Percentiles rank a stretch among this genome's conserved stretches.
phyloP scores from a whole-genome alignment of 495 filamentous ascomycete species.

The Annulohypoxylon bovei region DNA sequence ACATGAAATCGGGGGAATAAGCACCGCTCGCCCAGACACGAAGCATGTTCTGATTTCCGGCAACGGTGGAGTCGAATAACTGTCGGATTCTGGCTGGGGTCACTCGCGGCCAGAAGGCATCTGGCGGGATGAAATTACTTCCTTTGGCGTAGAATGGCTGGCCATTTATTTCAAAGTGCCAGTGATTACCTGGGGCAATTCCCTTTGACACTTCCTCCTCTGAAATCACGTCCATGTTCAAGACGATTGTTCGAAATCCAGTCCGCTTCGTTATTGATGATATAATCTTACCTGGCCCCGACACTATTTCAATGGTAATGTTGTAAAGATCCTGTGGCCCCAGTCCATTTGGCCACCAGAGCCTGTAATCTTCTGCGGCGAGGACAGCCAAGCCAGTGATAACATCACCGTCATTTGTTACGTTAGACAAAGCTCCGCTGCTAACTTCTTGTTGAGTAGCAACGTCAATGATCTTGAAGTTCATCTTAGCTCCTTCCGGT shows the following conservation, averaged over 20 bases:
- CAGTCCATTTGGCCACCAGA: slow-evolving; percentile 73
- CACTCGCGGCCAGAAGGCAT: slow-evolving; percentile 73
- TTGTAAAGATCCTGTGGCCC: slow-evolving; percentile 70
- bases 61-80: slow-evolving; percentile 65
- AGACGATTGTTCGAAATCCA: slow-evolving; percentile 74
- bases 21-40: slow-evolving; percentile 73
- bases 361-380: slow-evolving; percentile 56
- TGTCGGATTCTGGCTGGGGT: slow-evolving; percentile 63
- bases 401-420: slow-evolving; percentile 56
- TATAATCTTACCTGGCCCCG: slow-evolving; percentile 47
- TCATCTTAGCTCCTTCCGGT: slow-evolving; percentile 59
- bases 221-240: slow-evolving; percentile 69
- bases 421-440: slow-evolving; percentile 54
- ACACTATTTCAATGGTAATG: slow-evolving; percentile 61
- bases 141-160: slow-evolving; percentile 75
- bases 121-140: slow-evolving; percentile 73
- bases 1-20: slow-evolving; percentile 74
- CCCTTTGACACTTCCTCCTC: slow-evolving; percentile 65
- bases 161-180: slow-evolving; percentile 76
- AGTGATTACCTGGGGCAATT: slow-evolving; percentile 65
- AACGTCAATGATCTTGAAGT: slow-evolving; percentile 64
- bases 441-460: slow-evolving; percentile 57
- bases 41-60: slow-evolving; percentile 75
- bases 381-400: slow-evolving; percentile 64
- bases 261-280: slow-evolving; percentile 65